These are phyloP conservation scores for Tuber aestivum DNA, from an alignment of 495 filamentous ascomycete genomes.

Conservation along the genomic window DNA sequence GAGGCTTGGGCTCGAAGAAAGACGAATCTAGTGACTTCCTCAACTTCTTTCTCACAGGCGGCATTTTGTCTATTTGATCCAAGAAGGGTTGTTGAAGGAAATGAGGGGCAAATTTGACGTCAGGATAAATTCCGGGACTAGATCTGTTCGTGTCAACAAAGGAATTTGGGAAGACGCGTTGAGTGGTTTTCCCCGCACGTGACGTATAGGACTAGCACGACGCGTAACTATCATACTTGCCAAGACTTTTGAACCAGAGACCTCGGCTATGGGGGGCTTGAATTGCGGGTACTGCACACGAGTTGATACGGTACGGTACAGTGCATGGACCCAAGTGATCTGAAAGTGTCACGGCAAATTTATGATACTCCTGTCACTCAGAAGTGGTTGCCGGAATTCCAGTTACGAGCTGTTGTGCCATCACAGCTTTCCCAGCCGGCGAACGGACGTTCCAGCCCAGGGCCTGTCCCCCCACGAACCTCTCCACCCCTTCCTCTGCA, in stretches of 20 bases:
- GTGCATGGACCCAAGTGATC: neutral
- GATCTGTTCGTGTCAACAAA: neutral
- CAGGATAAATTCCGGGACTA: neutral
- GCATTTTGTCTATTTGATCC: neutral
- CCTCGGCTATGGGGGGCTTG: neutral
- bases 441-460: neutral
- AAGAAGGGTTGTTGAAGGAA: neutral
- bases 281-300: too few species aligned
- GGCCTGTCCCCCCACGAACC: neutral
- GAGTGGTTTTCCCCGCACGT: neutral
- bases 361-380: neutral
- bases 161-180: neutral
- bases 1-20: neutral
- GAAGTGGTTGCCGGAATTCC: neutral
- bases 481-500: neutral
- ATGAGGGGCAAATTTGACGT: neutral
- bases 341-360: too few species aligned
- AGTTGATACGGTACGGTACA: neutral
- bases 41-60: neutral
- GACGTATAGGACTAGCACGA: neutral
- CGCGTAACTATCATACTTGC: neutral
- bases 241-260: neutral
- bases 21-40: neutral
- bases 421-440: neutral
- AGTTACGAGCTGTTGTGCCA: neutral